Evolutionary conservation across 805 yeast species (phyloP), one percentile per base, ranked within the genome.

Genomic region (Kodamaea leandrae): DNA sequence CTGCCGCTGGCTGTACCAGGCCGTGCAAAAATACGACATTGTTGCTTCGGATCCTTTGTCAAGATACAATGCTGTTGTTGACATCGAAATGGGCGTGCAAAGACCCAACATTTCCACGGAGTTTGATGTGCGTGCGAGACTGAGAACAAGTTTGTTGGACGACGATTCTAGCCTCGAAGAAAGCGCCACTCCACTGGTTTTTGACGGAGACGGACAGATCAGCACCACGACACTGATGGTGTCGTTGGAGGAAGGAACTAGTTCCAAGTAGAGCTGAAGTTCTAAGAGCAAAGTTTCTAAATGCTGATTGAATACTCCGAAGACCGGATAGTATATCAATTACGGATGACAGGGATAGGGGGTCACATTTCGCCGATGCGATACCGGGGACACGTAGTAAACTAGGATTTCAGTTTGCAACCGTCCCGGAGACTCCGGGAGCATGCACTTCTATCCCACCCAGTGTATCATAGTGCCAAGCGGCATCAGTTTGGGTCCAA

Each of bases 1-100:
- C 52, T 82, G 86, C 54, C 77, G 91, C 45, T 83, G 88, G 83
- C 78, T 85, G 9, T 83, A 83, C 55, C 53, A 72, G 3, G 60
- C 54, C 38, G 51, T 69, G 20, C 42, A 46, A 17, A 55, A 50
- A 39, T 51, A 60, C 16, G 57, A 64, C 45, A 46, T 63, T 23
- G 36, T 36, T 14, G 52, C 55, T 21, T 43, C 49, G 4, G 69
- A 69, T 43, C 74, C 74, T 6, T 59, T 68, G 38, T 43, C 45
- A 7, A 33, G 32, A 12, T 39, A 39, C 32, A 32, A 13, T 34
- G 27, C 21, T 12, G 38, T 33, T 10, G 38, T 19, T 16, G 43
- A 39, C 23, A 49, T 53, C 39, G 63, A 61, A 47, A 54, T 57
- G 63, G 33, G 55, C 17, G 33, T 46, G 5, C 51, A 30, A n/a